phyloP scores from a whole-genome alignment of 768 basidiomycete genomes.

The Hericium rajendrae region DNA sequence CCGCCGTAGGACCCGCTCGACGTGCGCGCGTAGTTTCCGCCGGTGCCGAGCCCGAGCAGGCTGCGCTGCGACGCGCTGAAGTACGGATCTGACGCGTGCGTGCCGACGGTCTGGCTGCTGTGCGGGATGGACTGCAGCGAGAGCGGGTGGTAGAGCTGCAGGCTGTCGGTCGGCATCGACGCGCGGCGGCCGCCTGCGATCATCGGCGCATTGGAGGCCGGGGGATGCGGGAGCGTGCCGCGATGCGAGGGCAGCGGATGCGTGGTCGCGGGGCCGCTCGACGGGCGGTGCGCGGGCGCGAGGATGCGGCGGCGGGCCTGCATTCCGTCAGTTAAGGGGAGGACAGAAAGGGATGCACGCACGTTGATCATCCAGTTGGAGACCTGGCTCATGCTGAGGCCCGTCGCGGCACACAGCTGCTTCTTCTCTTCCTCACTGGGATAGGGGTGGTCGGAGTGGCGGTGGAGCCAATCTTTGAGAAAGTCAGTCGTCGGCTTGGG shows the following conservation, averaged over 20 bases:
- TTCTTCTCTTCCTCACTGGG: conserved; percentile 89
- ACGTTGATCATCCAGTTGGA: conserved; percentile 94
- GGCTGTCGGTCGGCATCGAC: conserved; percentile 59
- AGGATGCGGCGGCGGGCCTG: conserved; percentile 78
- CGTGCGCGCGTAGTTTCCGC: conserved; percentile 1
- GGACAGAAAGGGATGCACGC: conserved; percentile 13
- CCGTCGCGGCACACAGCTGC: conserved; percentile 76
- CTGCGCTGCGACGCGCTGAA: conserved; percentile 10
- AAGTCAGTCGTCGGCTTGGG: conserved; percentile 88
- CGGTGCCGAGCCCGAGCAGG: conserved; percentile 2
- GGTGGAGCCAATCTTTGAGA: conserved; percentile 81
- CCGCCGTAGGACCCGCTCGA: neutral
- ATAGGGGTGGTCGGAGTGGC: conserved; percentile 84
- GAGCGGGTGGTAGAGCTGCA: conserved; percentile 75
- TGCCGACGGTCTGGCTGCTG: conserved; percentile 13
- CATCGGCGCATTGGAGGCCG: conserved; percentile 8
- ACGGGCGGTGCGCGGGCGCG: conserved; percentile 70
- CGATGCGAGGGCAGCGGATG: conserved; percentile 47
- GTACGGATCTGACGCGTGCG: conserved; percentile 11
- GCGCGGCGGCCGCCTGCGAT: conserved; percentile 34
- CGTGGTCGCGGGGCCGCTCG: conserved; percentile 69
- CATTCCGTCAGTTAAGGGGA: conserved; percentile 12
- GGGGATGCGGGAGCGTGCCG: conserved; percentile 11
- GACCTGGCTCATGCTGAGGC: conserved; percentile 81
- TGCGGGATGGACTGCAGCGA: conserved; percentile 46